phyloP scores from a whole-genome alignment of 2,329 filamentous ascomycete species.

The Monosporascus cannonballus region DNA sequence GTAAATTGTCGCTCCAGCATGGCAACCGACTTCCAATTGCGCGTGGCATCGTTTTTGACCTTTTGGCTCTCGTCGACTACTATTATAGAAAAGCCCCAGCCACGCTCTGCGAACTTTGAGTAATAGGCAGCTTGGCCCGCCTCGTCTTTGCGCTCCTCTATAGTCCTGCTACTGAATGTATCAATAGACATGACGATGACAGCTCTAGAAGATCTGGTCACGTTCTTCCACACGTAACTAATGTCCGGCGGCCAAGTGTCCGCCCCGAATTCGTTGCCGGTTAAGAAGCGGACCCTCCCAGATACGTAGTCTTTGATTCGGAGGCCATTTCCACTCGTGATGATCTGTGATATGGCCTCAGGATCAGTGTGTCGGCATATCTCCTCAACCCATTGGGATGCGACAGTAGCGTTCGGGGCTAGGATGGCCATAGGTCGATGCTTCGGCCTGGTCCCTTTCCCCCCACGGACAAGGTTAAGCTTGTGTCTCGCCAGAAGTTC shows the following conservation, averaged over 20 bases:
- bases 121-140: slow-evolving; percentile 1
- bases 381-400: slow-evolving; percentile 21
- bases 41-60: slow-evolving; percentile 16
- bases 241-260: slow-evolving; percentile 9
- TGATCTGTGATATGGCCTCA: slow-evolving; percentile 5
- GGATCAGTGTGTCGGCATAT: slow-evolving; percentile 9
- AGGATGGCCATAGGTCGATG: slow-evolving; percentile 20
- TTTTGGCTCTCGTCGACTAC: slow-evolving; percentile 25
- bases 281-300: slow-evolving; percentile 5
- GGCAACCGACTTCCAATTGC: slow-evolving; percentile 18
- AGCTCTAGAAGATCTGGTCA: slow-evolving; percentile 10
- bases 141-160: not conserved
- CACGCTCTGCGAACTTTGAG: slow-evolving; percentile 12
- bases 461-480: slow-evolving; percentile 7
- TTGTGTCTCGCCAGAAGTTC: slow-evolving; percentile 14
- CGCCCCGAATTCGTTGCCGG: slow-evolving; percentile 3
- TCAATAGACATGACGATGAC: slow-evolving; percentile 21
- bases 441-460: slow-evolving; percentile 2
- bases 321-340: slow-evolving; percentile 10
- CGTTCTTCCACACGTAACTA: slow-evolving; percentile 19
- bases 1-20: slow-evolving; percentile 19
- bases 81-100: slow-evolving; percentile 20
- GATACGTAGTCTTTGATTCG: slow-evolving; percentile 3
- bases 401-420: slow-evolving; percentile 17
- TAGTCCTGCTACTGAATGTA: slow-evolving; percentile 17